Conservation (phyloP, 495 filamentous ascomycete genomes). For the Lentithecium fluviatile region DNA sequence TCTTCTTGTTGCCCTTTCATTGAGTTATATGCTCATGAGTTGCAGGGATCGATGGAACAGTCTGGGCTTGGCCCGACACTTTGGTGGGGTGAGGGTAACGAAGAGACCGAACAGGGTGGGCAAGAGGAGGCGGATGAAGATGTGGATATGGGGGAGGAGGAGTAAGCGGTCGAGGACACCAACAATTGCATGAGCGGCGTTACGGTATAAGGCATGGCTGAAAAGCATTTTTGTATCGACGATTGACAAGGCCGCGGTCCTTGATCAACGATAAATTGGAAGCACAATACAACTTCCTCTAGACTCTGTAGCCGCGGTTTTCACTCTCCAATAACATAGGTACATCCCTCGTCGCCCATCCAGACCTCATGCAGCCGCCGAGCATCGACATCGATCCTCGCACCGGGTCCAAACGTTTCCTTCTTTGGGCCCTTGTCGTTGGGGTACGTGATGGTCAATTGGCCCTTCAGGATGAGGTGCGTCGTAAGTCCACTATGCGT, state of each 20-base stretch:
- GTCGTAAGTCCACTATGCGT: conserved; percentile 68
- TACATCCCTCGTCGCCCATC: conserved; percentile 75
- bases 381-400: conserved; percentile 74
- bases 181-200: neutral
- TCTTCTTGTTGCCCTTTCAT: neutral
- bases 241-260: too few relatives aligned
- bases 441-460: conserved; percentile 72
- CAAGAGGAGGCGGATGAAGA: conserved; percentile 1
- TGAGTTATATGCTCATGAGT: neutral
- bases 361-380: conserved; percentile 76
- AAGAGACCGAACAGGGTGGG: conserved; percentile 17
- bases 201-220: too few relatives aligned
- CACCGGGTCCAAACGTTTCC: conserved; percentile 66
- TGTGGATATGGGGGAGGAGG: neutral
- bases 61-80: conserved; percentile 30
- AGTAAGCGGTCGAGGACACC: neutral
- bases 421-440: conserved; percentile 60
- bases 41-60: conserved; percentile 35
- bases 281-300: too few relatives aligned
- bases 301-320: too few relatives aligned
- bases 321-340: conserved; percentile 82
- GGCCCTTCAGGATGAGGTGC: conserved; percentile 70
- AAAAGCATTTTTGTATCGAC: too few relatives aligned
- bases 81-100: conserved; percentile 26
- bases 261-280: too few relatives aligned